Evolutionary conservation across 2,329 filamentous ascomycete species (phyloP).

Genomic region (Aspergillus arachidicola): DNA sequence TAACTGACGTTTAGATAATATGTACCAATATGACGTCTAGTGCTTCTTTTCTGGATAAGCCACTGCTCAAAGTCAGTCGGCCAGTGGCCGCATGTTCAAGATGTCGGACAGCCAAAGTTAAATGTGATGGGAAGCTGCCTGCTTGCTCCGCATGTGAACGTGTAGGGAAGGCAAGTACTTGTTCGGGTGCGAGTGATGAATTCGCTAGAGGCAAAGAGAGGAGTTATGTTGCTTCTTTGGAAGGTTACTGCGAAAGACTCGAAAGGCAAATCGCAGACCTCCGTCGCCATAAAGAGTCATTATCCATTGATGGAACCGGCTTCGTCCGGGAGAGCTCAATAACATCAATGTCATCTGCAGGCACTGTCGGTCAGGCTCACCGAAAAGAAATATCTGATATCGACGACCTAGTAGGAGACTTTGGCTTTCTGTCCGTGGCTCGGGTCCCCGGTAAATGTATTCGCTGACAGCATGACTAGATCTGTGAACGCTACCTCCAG

Average conservation of each 20-base stretch:
- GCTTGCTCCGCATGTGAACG: constrained; percentile 95
- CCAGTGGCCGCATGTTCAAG: constrained; percentile 79
- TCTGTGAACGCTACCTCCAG: constrained; percentile 92
- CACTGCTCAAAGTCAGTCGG: constrained; percentile 64
- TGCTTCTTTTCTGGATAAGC: constrained; percentile 41
- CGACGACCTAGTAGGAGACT: constrained; percentile 89
- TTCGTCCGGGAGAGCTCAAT: constrained; percentile 39
- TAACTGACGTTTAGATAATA: constrained; percentile 20
- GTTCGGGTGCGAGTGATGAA: constrained; percentile 92
- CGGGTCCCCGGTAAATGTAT: constrained; percentile 12
- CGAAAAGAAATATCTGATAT: constrained; percentile 79
- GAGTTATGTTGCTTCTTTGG: constrained; percentile 95
- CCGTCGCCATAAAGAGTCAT: constrained; percentile 33
- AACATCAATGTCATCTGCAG: constrained; percentile 34
- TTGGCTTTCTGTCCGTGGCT: constrained; percentile 76
- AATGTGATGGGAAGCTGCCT: constrained; percentile 95
- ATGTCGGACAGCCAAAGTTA: constrained; percentile 91
- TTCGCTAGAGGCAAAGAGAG: constrained; percentile 94
- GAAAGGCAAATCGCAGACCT: constrained; percentile 69
- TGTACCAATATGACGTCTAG: constrained; percentile 35
- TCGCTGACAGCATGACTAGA: constrained; percentile 46
- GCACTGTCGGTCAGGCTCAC: constrained; percentile 41
- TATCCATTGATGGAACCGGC: constrained; percentile 29
- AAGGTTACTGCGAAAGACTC: constrained; percentile 84
- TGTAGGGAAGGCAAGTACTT: constrained; percentile 81